A percentile compares a stretch with the other conserved stretches of the same genome.
Conservation (phyloP, 176 grass and related monocot species). For the Avena eriantha region DNA sequence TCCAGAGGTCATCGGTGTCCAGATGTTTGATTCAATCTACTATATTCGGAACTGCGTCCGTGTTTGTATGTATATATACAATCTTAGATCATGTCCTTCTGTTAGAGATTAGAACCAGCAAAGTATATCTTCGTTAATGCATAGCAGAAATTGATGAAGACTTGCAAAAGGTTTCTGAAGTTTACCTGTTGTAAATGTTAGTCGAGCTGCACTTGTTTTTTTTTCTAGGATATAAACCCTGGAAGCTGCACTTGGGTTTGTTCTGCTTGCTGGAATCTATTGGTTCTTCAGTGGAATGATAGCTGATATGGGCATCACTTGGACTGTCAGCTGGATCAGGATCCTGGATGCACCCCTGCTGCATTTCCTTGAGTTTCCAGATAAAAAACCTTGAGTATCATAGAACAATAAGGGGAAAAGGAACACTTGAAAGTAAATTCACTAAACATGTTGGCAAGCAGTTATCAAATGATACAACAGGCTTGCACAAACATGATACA, state of each 20-base stretch:
- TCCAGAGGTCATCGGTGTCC: background rate
- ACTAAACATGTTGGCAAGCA: background rate
- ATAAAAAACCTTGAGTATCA: background rate
- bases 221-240: too few species aligned
- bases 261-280: background rate
- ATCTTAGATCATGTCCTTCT: background rate
- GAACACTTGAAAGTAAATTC: background rate
- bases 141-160: background rate
- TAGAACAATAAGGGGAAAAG: background rate
- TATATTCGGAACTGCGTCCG: background rate
- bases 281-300: background rate
- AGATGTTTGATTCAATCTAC: background rate
- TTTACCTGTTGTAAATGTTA: background rate
- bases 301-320: background rate
- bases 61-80: background rate
- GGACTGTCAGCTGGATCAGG: background rate
- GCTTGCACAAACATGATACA: background rate
- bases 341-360: background rate
- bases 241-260: slow-evolving; percentile 1
- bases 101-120: background rate
- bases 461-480: background rate
- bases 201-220: background rate
- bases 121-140: background rate
- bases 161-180: background rate
- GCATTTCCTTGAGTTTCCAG: background rate